Conservation (phyloP, 768 basidiomycete species). For the Tylopilus plumbeoviolaceoides region DNA sequence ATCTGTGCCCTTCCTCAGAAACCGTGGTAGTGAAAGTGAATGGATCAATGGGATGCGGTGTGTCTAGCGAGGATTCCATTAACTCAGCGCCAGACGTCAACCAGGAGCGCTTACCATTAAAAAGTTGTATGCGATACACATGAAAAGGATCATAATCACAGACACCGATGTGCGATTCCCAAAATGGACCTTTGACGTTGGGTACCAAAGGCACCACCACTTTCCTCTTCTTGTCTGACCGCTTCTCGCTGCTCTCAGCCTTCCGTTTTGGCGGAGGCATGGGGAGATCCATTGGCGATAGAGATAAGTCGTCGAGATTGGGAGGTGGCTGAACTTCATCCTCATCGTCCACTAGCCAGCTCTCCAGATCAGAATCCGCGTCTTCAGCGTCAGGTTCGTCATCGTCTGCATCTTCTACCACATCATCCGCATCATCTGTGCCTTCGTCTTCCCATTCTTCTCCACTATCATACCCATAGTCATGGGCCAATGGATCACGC, state of each 20-base stretch:
- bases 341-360: slow-evolving; percentile 55
- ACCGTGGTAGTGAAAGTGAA: slow-evolving; percentile 64
- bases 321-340: slow-evolving; percentile 56
- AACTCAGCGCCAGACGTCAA: slow-evolving; percentile 2
- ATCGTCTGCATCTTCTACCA: slow-evolving; percentile 59
- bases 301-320: slow-evolving; percentile 37
- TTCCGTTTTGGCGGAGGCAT: slow-evolving; percentile 61
- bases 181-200: slow-evolving; percentile 77
- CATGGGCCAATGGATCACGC: slow-evolving; percentile 69
- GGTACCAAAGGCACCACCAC: slow-evolving; percentile 76
- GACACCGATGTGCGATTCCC: slow-evolving; percentile 65
- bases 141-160: slow-evolving; percentile 70
- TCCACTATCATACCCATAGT: slow-evolving; percentile 93
- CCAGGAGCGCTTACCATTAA: slow-evolving; percentile 65
- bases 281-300: slow-evolving; percentile 28
- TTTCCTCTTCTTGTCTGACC: slow-evolving; percentile 65
- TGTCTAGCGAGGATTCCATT: slow-evolving; percentile 43
- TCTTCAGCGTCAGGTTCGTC: slow-evolving; percentile 60
- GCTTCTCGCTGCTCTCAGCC: slow-evolving; percentile 44
- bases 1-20: slow-evolving; percentile 33
- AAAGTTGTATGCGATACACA: slow-evolving; percentile 69
- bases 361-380: slow-evolving; percentile 38
- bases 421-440: slow-evolving; percentile 70
- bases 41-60: slow-evolving; percentile 69
- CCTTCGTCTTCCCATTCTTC: slow-evolving; percentile 95